Base-by-base conservation (phyloP, 2,329 filamentous ascomycete species). In the Venturia aucupariae region DNA sequence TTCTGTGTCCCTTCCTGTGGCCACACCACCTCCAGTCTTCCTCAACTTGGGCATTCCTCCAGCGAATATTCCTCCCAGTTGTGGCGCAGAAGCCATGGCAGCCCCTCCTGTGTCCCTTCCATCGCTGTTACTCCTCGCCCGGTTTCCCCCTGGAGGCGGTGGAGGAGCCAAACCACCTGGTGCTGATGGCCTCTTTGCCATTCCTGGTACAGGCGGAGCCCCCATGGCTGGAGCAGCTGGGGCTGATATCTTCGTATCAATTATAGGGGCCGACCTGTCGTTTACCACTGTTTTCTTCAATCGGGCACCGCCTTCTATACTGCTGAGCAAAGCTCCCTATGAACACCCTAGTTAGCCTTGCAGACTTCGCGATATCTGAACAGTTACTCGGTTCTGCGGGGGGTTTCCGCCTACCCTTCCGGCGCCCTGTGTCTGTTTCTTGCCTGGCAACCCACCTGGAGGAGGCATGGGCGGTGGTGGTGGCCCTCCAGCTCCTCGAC, bases 41-140 rank as follows among this genome's bases (percentile, higher is more conserved):
- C 90, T 90, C 71, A 99, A 75, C 78, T 97, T 97, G 2, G 94
- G 94, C 85, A 97, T 97, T 44, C 93, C 94, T 42, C 91, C 92
- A 0, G 90, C 91, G 72, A 99, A 96, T 32, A 99, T 76, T 1
- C 94, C 94, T 38, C 81, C 93, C 13, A 97, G 76, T 73, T 97
- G 93, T 13, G 92, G 91, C 60, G 90, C 85, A 24, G 85, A 76
- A 27, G 87, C 84, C 69, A 82, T 76, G 1, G 76, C 77, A 22
- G 76, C 69, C 46, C 73, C 72, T 66, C 81, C 77, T 67, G 78
- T 76, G 32, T 63, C 64, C 39, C 62, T 62, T 68, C 68, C 67
- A 70, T 95, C 91, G 74, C 92, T 96, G 74, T 94, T 92, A 75
- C 91, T 96, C 73, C 92, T 84, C 65, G 85, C 84, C 75, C 92